A percentile compares a stretch with the other conserved stretches of the same genome.
phyloP scores from a whole-genome alignment of 2,329 filamentous ascomycete genomes.

The Fusarium longipes region DNA sequence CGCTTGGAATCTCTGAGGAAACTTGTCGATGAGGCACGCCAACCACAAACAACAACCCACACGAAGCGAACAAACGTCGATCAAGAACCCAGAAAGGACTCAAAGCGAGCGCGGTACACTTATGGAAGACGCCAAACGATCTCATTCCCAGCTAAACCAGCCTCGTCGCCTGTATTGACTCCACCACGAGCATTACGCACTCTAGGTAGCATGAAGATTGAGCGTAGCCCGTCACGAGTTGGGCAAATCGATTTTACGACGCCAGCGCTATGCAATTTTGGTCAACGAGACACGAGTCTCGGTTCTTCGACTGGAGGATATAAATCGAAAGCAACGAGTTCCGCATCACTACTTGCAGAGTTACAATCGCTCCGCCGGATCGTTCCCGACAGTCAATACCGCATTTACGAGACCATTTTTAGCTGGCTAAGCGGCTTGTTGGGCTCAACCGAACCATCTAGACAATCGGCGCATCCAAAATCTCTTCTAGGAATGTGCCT shows the following conservation, averaged over 20 bases:
- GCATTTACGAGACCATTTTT: constrained; percentile 51
- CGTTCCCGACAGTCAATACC: constrained; percentile 42
- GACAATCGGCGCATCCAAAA: constrained; percentile 42
- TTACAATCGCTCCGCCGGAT: constrained; percentile 42
- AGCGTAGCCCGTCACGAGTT: constrained; percentile 40
- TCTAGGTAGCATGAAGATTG: constrained; percentile 47
- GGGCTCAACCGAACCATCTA: constrained; percentile 41
- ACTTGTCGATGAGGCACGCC: constrained; percentile 44
- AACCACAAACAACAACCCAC: constrained; percentile 7
- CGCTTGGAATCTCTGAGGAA: constrained; percentile 56
- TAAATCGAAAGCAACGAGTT: neutral
- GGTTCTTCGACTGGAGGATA: neutral
- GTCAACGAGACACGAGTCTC: constrained; percentile 28
- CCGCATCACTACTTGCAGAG: constrained; percentile 33
- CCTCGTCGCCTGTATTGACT: constrained; percentile 23
- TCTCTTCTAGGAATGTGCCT: constrained; percentile 54
- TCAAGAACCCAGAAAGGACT: constrained; percentile 7
- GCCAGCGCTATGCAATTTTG: constrained; percentile 47
- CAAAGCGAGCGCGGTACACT: constrained; percentile 48
- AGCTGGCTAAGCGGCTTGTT: constrained; percentile 48
- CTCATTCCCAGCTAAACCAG: constrained; percentile 6
- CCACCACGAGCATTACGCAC: constrained; percentile 47
- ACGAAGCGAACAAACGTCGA: constrained; percentile 39
- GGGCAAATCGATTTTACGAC: constrained; percentile 48
- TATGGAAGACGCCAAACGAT: constrained; percentile 44